These are phyloP conservation scores for Chloris gayana DNA, from an alignment of 176 grass and related monocot species.

Conservation along the genomic window DNA sequence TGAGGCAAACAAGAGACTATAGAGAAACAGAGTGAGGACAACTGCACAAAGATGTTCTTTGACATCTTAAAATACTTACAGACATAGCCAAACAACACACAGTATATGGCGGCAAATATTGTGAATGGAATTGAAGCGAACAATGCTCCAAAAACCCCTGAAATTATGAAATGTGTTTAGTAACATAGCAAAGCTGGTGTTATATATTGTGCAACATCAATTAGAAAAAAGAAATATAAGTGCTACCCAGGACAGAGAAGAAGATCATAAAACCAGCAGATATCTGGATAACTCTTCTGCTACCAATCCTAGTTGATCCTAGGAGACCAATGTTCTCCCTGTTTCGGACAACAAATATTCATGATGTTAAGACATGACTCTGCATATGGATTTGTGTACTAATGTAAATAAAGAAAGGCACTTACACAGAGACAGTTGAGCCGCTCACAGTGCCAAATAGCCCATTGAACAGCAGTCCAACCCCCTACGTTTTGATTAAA, in stretches of 20 bases:
- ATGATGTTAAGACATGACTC: not conserved
- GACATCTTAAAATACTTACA: conserved; percentile 36
- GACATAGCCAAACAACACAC: conserved; percentile 79
- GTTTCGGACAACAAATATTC: not conserved
- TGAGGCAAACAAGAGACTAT: not conserved
- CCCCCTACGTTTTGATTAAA: conserved; percentile 52
- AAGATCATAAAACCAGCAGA: conserved; percentile 93
- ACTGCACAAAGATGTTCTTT: not conserved
- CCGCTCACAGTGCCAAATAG: conserved; percentile 72
- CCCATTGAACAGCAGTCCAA: conserved; percentile 69
- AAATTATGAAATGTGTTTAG: not conserved
- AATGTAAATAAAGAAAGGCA: not conserved
- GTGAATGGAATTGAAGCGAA: conserved; percentile 88
- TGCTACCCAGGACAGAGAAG: conserved; percentile 74
- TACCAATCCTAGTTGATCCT: conserved; percentile 88
- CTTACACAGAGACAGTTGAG: conserved; percentile 86
- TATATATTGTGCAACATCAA: not conserved
- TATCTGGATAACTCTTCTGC: conserved; percentile 80
- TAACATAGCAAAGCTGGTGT: not conserved
- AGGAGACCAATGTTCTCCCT: conserved; percentile 93
- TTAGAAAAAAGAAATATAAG: not conserved
- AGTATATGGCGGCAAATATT: conserved; percentile 74
- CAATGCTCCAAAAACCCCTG: conserved; percentile 71
- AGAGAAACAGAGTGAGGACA: not conserved
- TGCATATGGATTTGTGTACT: not conserved